These are phyloP conservation scores for Priceomyces castillae DNA, from an alignment of 805 yeast genomes.

Conservation along the genomic window DNA sequence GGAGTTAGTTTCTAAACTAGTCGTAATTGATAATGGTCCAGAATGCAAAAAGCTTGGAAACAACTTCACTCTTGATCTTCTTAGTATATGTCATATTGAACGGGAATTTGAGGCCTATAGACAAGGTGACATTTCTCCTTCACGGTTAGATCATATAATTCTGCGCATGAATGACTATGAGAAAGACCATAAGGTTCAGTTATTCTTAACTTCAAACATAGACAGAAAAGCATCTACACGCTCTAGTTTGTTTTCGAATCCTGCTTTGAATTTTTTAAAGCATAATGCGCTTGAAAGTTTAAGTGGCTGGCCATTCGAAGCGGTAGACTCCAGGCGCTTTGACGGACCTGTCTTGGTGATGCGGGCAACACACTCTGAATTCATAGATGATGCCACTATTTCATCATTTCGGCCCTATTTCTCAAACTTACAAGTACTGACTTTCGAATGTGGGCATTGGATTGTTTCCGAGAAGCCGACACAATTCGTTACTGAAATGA, in stretches of 20 bases:
- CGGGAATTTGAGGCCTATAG: constrained; percentile 27
- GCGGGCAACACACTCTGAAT: constrained; percentile 41
- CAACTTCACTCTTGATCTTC: constrained; percentile 33
- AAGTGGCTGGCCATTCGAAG: constrained; percentile 26
- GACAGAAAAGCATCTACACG: constrained; percentile 17
- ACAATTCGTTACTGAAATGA: constrained; percentile 18
- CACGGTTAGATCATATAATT: constrained; percentile 15
- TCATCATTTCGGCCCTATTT: constrained; percentile 25
- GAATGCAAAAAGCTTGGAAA: constrained; percentile 31
- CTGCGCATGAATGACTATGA: constrained; percentile 23
- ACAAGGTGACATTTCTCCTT: constrained; percentile 15
- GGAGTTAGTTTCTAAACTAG: constrained; percentile 35
- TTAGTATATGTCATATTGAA: constrained; percentile 40
- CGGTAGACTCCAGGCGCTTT: constrained; percentile 12
- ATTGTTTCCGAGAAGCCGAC: constrained; percentile 39
- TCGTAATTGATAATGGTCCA: constrained; percentile 53
- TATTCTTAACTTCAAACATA: constrained; percentile 40
- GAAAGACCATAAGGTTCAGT: constrained; percentile 24
- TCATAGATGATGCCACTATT: constrained; percentile 33
- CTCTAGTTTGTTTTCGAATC: constrained; percentile 12
- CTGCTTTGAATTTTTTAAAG: constrained; percentile 22
- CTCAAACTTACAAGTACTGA: constrained; percentile 14
- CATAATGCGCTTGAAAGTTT: constrained; percentile 14
- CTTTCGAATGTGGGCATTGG: constrained; percentile 37
- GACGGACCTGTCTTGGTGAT: constrained; percentile 40